Base-by-base conservation (phyloP, 306 rosid genomes). In the Fragaria iinumae region DNA sequence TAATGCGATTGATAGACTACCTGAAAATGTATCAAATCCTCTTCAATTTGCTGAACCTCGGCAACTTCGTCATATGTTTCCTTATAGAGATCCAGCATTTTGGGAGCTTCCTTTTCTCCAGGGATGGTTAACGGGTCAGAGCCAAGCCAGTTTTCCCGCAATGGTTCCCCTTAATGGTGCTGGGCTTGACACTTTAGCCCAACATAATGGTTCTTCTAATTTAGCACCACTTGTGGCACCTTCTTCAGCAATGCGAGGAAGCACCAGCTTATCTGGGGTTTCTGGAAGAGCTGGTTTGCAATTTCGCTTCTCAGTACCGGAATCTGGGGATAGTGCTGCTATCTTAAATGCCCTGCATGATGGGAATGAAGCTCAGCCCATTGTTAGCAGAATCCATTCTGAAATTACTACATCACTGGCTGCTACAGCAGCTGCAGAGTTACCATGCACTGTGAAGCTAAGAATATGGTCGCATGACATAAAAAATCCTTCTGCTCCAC, bases 381-480 rank as follows among this genome's bases (percentile, higher is more conserved):
- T 88, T 70, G 80, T 87, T 53, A 87, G 81, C 43, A 87, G 96
- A 75, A 84, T 90, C 72, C 97, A 90, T 78, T 80, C 97, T 71
- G 97, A 90, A 78, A 88, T 95, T 69, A 89, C 95, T 41, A 83
- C 96, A 32, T 92, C 96, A 56, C 77, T 89, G 87, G 95, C 97
- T 74, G 90, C 92, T 12, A 85, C 90, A 6, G 93, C 97, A 5
- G 95, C 96, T 60, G 80, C 96, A 5, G 99, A 95, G 83, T 76
- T 95, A 80, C 99, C 97, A 76, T 95, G 99, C 80, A 89, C 97
- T n/a, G 99, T 92, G 78, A 95, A 92, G 90, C 87, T 95, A 67
- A 87, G 97, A 69, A 87, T 95, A 64, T 92, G 99, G 99, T 78
- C 84, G 0, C 93, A 95, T 83, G 93, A 92, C 86, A 84, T 88